Evolutionary conservation across 2,329 filamentous ascomycete species (phyloP), one percentile per base, ranked within the genome.

Genomic region (Neofusicoccum umdonicola): DNA sequence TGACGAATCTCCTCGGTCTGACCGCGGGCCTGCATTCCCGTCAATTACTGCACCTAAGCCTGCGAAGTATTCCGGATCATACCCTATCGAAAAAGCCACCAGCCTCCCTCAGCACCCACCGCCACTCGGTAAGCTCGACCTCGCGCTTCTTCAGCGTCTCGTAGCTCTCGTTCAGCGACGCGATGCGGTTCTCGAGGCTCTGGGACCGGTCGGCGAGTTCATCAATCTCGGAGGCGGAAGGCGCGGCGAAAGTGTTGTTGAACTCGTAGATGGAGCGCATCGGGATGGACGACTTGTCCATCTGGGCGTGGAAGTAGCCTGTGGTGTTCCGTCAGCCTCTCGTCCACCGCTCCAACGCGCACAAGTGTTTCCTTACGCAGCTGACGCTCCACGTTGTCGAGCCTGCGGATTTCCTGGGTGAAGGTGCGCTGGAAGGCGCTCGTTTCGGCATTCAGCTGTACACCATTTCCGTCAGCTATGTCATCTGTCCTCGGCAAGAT

Each of bases 311-410:
- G 80, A 99, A 99, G 82, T 96, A 99, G 71, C 92, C 91, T 95
- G 67, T 39, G 39, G 6, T 31, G 27, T 31, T 42, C 61, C 4
- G 65, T 77, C 65, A 76, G 69, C 54, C 19, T 35, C 61, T 17
- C 22, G 48, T 47, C 63, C 7, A 3, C 31, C 31, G 12, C 35
- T 7, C n/a, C 22, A 1, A 44, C 13, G 12, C 13, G 35, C 63
- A 15, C 68, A 64, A 19, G 42, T 45, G 60, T 48, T 37, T 66
- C 85, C 91, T 77, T 90, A 93, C 92, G 92, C 72, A 99, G 88
- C 80, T 99, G 95, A 76, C 95, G 88, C 82, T 99, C 95, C 68
- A 98, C 93, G 85, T 99, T 99, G 79, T 99, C 95, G 66, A 99
- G 88, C 68, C 95, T 89, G 75, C 96, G 90, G 70, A 99, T 98